Evolutionary conservation across 1,284 basidiomycete species (phyloP).

Genomic region (Pseudozyma thailandica): DNA sequence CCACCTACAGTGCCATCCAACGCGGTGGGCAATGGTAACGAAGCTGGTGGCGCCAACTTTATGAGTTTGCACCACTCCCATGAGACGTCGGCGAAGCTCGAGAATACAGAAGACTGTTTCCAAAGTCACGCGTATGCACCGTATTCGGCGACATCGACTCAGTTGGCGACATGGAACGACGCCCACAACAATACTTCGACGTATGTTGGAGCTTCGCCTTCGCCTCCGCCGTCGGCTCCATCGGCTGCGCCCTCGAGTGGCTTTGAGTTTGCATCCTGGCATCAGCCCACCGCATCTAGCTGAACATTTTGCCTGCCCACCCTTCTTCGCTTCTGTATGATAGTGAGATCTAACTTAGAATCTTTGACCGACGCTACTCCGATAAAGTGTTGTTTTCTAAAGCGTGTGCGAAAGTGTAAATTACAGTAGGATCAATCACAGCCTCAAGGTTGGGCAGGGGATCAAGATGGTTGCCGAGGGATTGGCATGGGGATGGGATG

Average conservation of each 20-base stretch:
- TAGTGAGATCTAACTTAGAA: no score
- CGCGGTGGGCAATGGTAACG: neutral
- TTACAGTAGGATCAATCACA: no score
- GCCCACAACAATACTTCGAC: neutral
- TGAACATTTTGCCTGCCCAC: neutral
- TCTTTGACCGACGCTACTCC: no score
- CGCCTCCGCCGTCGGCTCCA: neutral
- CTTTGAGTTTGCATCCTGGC: neutral
- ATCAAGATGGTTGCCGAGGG: no score
- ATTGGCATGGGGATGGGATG: no score
- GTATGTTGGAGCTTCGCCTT: neutral
- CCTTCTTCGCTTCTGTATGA: neutral
- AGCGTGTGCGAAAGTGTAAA: no score
- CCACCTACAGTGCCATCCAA: constrained; percentile 35
- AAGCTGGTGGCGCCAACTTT: neutral
- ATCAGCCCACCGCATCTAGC: neutral
- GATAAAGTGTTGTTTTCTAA: no score
- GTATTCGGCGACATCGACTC: neutral
- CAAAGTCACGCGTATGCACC: neutral
- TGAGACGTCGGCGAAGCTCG: neutral
- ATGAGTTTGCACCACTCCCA: neutral
- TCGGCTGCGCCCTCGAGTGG: neutral
- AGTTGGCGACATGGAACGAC: neutral
- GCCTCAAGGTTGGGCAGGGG: no score
- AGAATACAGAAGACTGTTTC: neutral